Evolutionary conservation across 768 basidiomycete species (phyloP).

Genomic region (Paxillus involutus): DNA sequence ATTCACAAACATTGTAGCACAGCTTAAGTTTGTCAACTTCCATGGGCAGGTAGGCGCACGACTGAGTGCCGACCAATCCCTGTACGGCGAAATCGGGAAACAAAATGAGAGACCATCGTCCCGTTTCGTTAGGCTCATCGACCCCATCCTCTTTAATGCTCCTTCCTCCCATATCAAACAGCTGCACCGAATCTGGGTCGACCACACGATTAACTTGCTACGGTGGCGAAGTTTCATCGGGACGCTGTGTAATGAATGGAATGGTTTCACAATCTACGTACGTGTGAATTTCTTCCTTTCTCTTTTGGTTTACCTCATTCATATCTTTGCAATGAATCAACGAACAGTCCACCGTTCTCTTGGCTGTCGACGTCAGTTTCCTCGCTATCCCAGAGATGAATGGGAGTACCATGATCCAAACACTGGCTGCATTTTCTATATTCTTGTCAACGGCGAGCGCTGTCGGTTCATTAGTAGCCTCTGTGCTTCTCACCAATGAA

Average conservation of each 20-base stretch:
- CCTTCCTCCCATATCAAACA: not conserved
- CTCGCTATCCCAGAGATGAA: not conserved
- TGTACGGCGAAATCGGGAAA: conserved; percentile 8
- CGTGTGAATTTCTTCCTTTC: not conserved
- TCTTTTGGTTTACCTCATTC: not conserved
- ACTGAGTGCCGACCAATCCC: conserved; percentile 26
- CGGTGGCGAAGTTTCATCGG: conserved; percentile 5
- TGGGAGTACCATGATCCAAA: not conserved
- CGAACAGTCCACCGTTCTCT: conserved; percentile 8
- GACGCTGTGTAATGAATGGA: conserved; percentile 4
- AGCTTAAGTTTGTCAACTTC: conserved; percentile 31
- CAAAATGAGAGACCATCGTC: not conserved
- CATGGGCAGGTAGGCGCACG: conserved; percentile 38
- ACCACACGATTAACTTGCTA: not conserved
- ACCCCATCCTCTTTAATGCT: conserved; percentile 1
- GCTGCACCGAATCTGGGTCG: conserved; percentile 7
- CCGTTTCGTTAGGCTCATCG: not conserved
- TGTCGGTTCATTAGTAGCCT: conserved; percentile 1
- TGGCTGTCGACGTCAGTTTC: conserved; percentile 11
- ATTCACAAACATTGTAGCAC: not conserved
- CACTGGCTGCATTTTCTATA: not conserved
- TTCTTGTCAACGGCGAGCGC: conserved; percentile 5
- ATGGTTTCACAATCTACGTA: conserved; percentile 5
- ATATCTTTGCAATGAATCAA: not conserved
- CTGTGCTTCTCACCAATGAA: conserved; percentile 18